These are phyloP conservation scores for Magnolia sinica DNA, from an alignment of 164 flowering plant species.

Conservation along the genomic window DNA sequence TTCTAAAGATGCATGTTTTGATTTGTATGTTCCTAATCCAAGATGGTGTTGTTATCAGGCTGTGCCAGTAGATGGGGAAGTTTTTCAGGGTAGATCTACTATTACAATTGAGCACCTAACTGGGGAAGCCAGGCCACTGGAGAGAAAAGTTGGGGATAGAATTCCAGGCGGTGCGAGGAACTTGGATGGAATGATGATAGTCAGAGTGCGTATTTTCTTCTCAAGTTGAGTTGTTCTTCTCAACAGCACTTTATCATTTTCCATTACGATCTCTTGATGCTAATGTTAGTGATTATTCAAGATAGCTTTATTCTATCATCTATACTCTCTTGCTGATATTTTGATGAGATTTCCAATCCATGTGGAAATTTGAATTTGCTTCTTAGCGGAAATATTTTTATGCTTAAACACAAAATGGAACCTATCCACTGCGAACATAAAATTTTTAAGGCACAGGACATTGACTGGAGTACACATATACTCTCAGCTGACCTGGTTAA, in stretches of 20 bases:
- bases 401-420: background rate
- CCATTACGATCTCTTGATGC: background rate
- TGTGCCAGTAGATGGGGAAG: conserved; percentile 95
- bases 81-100: conserved; percentile 83
- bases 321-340: background rate
- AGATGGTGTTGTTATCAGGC: conserved; percentile 45
- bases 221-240: background rate
- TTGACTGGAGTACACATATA: background rate
- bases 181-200: conserved; percentile 92
- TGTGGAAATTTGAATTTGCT: background rate
- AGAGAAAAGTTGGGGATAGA: conserved; percentile 69
- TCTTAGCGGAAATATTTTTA: background rate
- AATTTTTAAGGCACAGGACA: background rate
- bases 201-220: conserved; percentile 51
- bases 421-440: background rate
- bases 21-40: conserved; percentile 9
- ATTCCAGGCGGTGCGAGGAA: conserved; percentile 98
- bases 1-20: background rate
- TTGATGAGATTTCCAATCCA: background rate
- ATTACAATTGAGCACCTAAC: conserved; percentile 93
- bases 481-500: background rate
- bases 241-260: background rate
- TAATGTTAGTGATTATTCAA: background rate
- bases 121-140: conserved; percentile 93
- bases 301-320: background rate